Evolutionary conservation across 177 flowering plant genomes (phyloP).

Genomic region (Vitis hybrid): DNA sequence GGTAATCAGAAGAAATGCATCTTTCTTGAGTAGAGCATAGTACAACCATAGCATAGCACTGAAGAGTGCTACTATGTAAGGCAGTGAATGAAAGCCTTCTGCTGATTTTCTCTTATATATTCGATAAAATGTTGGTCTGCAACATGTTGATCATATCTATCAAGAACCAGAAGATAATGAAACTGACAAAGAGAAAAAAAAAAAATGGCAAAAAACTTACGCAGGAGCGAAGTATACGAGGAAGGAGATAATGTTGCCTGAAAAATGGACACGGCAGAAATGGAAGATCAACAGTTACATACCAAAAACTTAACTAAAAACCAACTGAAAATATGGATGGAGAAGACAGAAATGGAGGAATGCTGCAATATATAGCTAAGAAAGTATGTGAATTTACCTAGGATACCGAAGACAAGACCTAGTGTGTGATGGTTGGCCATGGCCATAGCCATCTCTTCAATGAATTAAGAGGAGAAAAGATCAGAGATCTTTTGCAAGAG

Average conservation of each 20-base stretch:
- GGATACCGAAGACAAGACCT: conserved; percentile 36
- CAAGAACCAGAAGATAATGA: too few relatives aligned
- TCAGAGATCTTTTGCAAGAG: not conserved
- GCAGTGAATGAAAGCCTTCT: conserved; percentile 59
- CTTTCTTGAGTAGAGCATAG: conserved; percentile 54
- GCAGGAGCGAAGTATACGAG: conserved; percentile 45
- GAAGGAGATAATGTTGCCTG: conserved; percentile 48
- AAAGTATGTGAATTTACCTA: conserved; percentile 28
- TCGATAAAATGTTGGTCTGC: conserved; percentile 52
- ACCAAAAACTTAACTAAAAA: too few relatives aligned
- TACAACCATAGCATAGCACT: conserved; percentile 72
- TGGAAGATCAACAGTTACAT: too few relatives aligned
- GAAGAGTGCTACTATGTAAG: conserved; percentile 61
- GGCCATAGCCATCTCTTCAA: conserved; percentile 21
- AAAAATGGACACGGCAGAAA: too few relatives aligned
- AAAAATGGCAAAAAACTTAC: conserved; percentile 28
- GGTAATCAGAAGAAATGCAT: conserved; percentile 52
- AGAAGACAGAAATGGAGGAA: not conserved
- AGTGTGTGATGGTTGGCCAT: conserved; percentile 19
- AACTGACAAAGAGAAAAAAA: too few relatives aligned
- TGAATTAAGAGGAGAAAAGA: not conserved
- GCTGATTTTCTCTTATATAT: conserved; percentile 56
- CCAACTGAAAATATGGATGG: too few relatives aligned
- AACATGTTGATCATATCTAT: not conserved
- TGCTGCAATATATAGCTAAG: not conserved